phyloP scores from a whole-genome alignment of 495 filamentous ascomycete species.

The Cudoniella acicularis region DNA sequence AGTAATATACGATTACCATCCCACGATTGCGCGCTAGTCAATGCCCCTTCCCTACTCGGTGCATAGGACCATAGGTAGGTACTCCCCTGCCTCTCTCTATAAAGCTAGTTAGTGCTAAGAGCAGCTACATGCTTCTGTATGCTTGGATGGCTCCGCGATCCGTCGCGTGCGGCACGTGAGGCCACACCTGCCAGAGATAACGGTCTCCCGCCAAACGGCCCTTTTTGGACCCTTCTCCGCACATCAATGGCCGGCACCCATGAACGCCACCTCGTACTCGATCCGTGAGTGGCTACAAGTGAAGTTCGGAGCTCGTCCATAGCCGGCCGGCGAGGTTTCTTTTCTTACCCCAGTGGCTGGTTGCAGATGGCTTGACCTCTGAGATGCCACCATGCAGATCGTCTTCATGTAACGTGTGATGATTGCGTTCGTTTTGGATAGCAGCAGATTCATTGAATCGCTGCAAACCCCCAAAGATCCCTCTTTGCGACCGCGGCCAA shows the following conservation, averaged over 20 bases:
- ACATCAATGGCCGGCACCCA: constrained; percentile 1
- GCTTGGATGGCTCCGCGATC: no score
- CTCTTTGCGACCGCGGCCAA: no score
- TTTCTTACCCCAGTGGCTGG: constrained; percentile 10
- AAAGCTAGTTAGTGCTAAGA: no score
- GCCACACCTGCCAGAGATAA: neutral
- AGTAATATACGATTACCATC: no score
- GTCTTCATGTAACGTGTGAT: constrained; percentile 13
- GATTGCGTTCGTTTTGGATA: neutral
- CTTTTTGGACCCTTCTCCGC: constrained; percentile 10
- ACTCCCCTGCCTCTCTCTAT: neutral
- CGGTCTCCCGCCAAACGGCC: neutral
- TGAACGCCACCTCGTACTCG: neutral
- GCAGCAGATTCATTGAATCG: neutral
- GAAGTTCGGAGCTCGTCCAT: no score
- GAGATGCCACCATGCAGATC: neutral
- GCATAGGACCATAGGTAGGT: no score
- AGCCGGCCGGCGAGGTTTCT: neutral
- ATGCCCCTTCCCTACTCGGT: no score
- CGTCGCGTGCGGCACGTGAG: neutral
- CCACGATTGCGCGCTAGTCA: no score
- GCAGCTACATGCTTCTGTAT: no score
- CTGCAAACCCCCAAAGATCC: neutral
- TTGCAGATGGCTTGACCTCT: constrained; percentile 2
- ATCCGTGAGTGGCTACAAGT: constrained; percentile 1